Evolutionary conservation across 73 alveolate genomes (phyloP).

Genomic region (Tetrahymena borealis): DNA sequence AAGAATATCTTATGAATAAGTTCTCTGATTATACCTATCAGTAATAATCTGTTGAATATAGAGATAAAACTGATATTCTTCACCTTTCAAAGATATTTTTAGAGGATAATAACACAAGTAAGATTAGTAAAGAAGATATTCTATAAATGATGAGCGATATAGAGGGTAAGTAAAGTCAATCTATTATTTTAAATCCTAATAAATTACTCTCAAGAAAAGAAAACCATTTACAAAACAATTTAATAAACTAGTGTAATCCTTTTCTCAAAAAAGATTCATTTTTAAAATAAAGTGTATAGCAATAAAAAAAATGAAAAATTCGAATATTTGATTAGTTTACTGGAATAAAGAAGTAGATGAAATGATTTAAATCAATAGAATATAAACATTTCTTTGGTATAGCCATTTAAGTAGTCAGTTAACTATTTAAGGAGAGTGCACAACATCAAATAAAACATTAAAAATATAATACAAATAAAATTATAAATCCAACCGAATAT

Average conservation of each 20-base stretch:
- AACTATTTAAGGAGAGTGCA: no score
- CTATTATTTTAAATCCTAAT: not conserved
- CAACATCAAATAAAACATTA: no score
- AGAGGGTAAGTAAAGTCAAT: not conserved
- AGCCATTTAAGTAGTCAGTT: no score
- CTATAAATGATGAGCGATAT: not conserved
- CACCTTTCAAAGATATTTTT: not conserved
- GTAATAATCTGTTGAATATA: not conserved
- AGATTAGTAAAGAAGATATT: not conserved
- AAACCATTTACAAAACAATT: not conserved
- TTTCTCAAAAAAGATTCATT: no score
- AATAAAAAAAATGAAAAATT: no score
- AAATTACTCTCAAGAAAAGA: not conserved
- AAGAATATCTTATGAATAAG: not conserved
- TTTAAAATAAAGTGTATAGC: not conserved
- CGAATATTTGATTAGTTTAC: no score
- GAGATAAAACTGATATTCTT: not conserved
- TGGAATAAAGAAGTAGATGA: no score
- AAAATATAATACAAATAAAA: no score
- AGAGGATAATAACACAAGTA: not conserved
- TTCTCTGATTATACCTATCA: not conserved
- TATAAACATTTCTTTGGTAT: no score
- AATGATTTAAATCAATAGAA: no score
- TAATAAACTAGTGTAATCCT: no score
- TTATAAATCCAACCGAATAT: no score